Evolutionary conservation across 2,329 filamentous ascomycete genomes (phyloP), one percentile per base, ranked within the genome.

Genomic region (Teratosphaeria pseudoeucalypti): DNA sequence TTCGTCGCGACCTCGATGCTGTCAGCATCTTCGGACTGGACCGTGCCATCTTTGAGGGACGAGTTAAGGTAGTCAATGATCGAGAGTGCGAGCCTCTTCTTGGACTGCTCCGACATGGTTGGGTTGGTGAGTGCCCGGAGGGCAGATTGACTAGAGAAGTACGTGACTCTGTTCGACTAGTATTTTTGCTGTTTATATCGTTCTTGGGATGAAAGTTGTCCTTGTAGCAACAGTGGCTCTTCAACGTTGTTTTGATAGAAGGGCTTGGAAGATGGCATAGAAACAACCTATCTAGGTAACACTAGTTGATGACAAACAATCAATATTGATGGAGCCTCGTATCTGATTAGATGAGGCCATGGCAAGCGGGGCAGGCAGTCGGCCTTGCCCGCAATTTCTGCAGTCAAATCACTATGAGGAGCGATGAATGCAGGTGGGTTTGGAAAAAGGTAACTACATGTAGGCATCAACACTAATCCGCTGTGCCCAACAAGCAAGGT

Each of bases 21-120:
- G 72, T 99, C 94, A 67, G 87, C 85, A 75, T 99, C 92, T 69
- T 97, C 94, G 68, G 87, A 79, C 58, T 87, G 82, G 61, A 99
- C 83, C 53, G 91, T 95, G 70, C 94, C 94, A 74, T 99, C 94
- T 63, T 85, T 87, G 67, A 90, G 79, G 54, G 91, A 95, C 61
- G 84, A 86, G 68, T 83, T 83, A 62, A 99, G 87, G 80, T 96
- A 99, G 78, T 97, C 90, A 80, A 95, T 90, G 75, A 99, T 92
- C 69, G 94, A 90, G 73, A 99, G 89, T 75, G 94, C 94, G 65
- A 99, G 88, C 78, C 92, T 90, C 84, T 99, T 87, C 74, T 85
- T 85, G 58, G 84, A 84, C 60, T 72, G 68, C 62, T 70, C 68
- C 65, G 76, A 74, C 55, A 55, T 55, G 53, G 19, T 55, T 49